Conservation (phyloP, 305 asterid species). For the Nicotiana rustica region DNA sequence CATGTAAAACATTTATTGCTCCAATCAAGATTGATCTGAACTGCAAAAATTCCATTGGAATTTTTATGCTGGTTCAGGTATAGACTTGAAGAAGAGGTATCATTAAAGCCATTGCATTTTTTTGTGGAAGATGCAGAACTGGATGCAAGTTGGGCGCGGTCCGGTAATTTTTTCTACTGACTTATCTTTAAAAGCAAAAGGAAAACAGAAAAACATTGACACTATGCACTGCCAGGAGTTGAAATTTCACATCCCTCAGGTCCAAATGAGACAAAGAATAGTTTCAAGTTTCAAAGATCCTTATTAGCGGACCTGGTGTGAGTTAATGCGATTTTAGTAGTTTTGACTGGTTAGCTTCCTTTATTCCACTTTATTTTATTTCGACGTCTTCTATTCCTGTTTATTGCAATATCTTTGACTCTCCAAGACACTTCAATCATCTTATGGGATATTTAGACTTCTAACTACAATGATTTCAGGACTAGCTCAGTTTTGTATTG, state of each 20-base stretch:
- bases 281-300: neutral
- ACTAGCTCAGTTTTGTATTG: neutral
- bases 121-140: neutral
- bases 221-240: neutral
- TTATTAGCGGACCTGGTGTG: neutral
- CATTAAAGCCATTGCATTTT: neutral
- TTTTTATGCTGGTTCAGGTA: neutral
- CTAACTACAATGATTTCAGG: slow-evolving; percentile 4
- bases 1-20: neutral
- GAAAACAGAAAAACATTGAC: neutral
- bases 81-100: neutral
- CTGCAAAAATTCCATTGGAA: slow-evolving; percentile 15
- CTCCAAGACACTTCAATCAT: neutral
- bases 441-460: neutral
- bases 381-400: neutral
- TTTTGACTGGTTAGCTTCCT: slow-evolving; percentile 8
- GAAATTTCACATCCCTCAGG: neutral
- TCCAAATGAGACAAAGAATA: neutral
- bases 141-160: slow-evolving; percentile 26
- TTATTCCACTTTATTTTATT: slow-evolving; percentile 6
- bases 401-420: neutral
- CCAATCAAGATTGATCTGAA: neutral
- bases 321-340: neutral
- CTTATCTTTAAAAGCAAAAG: neutral
- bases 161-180: neutral